Conservation (phyloP, 2,329 filamentous ascomycete species). For the Pseudogymnoascus destructans region DNA sequence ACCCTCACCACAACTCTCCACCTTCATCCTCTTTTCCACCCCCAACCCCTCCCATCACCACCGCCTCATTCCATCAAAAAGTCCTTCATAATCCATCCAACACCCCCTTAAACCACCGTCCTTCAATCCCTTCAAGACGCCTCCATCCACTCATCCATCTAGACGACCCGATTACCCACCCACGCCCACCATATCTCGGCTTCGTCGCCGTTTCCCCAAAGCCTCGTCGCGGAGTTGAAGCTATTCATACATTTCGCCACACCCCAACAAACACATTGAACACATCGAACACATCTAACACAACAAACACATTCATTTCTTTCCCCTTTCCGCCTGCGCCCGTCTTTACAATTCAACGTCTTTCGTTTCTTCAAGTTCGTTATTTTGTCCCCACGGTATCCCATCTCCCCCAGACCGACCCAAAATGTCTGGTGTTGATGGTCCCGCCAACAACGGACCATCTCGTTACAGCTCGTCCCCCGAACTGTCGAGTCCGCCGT, state of each 20-base stretch:
- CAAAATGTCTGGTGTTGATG: conserved; percentile 1
- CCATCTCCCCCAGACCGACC: not conserved
- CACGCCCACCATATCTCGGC: conserved; percentile 14
- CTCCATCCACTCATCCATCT: conserved; percentile 16
- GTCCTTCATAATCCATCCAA: conserved; percentile 13
- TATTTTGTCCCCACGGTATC: no score
- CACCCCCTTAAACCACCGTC: conserved; percentile 18
- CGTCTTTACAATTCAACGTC: no score
- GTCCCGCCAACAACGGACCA: not conserved
- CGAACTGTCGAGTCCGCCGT: conserved; percentile 40
- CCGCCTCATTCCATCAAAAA: conserved; percentile 10
- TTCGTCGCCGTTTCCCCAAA: not conserved
- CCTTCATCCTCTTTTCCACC: conserved; percentile 11
- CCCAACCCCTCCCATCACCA: conserved; percentile 5
- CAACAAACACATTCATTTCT: no score
- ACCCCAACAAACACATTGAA: no score
- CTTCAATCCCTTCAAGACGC: conserved; percentile 20
- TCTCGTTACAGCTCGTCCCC: conserved; percentile 26
- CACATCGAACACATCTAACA: no score
- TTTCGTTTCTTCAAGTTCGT: no score
- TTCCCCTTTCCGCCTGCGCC: no score
- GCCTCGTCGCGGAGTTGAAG: not conserved
- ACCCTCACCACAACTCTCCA: conserved; percentile 3
- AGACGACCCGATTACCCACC: conserved; percentile 12
- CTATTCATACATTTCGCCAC: no score